A percentile compares a stretch with the other conserved stretches of the same genome.
Conservation (phyloP, 495 filamentous ascomycete genomes). For the Echria macrotheca region DNA sequence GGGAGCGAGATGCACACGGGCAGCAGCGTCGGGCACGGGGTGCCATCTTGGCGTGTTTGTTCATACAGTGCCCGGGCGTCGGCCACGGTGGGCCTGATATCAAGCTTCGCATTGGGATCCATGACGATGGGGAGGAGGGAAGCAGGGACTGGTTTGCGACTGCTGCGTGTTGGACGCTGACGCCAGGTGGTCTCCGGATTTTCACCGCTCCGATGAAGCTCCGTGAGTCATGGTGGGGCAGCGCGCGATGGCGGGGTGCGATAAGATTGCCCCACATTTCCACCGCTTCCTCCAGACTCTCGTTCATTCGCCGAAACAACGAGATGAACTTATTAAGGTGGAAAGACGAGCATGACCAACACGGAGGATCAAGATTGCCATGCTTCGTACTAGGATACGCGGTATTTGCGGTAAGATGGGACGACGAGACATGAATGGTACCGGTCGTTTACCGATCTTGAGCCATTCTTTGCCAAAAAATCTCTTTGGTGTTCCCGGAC, state of each 20-base stretch:
- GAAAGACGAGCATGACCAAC: too few species aligned
- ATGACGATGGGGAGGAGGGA: conserved; percentile 4
- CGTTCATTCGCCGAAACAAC: too few species aligned
- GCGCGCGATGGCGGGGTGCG: conserved; percentile 2
- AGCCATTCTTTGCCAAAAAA: conserved; percentile 42
- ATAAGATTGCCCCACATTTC: too few species aligned
- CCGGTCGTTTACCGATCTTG: conserved; percentile 40
- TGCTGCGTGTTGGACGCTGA: not conserved
- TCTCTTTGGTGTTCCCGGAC: conserved; percentile 26
- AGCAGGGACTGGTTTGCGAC: not conserved
- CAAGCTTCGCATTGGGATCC: conserved; percentile 21
- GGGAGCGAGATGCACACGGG: conserved; percentile 81
- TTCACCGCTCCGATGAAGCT: not conserved
- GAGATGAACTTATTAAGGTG: too few species aligned
- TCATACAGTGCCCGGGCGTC: conserved; percentile 26
- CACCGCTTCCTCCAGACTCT: too few species aligned
- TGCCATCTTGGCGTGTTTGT: conserved; percentile 18
- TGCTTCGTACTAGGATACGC: conserved; percentile 45
- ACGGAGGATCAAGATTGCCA: too few species aligned
- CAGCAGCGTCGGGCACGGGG: conserved; percentile 61
- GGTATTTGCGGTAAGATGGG: conserved; percentile 34
- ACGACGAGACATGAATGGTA: conserved; percentile 49
- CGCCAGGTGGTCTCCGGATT: not conserved
- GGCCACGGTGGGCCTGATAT: conserved; percentile 21
- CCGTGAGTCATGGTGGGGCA: conserved; percentile 7